Base-by-base conservation (phyloP, 106 monocot genomes). In the Phalaenopsis equestris region DNA sequence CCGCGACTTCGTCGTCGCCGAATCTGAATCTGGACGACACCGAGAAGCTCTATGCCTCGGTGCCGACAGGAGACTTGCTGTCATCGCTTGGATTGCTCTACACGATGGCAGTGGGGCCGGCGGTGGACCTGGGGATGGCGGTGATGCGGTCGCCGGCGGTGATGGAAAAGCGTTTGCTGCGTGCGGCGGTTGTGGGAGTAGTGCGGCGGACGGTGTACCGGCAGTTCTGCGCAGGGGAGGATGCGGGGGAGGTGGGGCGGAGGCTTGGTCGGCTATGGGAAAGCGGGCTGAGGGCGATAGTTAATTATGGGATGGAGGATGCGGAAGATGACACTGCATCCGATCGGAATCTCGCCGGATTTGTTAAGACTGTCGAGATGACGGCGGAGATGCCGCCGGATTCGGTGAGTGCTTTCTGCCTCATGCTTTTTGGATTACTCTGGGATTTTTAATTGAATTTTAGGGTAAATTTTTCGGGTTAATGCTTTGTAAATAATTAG, bases 301-400 rank as follows among this genome's bases (percentile, higher is more conserved):
- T 98, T 55, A 92, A 98, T 80, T 98, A 91, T 83, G 89, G 92
- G 17, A 82, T 90, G 5, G 98, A 98, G 85, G 98, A 98, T 83
- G 94, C 92, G 10, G 89, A 85, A 21, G 91, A 89, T 47, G 79
- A 79, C 19, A 77, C 30, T 14, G 86, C 80, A 1, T 94, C 90
- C 82, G 86, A 88, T 21, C 86, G 88, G 78, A 98, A 98, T 72
- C 68, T 94, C 16, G 77, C 24, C 3, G 94, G 84, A 6, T 92
- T 98, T 78, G 46, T 90, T 6, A 73, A 76, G n/a, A 88, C 89
- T 68, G 89, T 92, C 14, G 92, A 92, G 72, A 86, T 86, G 84
- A 85, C 84, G 14, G 55, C 87, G 7, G 57, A 73, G 30, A 85
- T 94, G 14, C 92, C 94, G 18, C 78, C 85, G 7, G 77, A 80